Conservation (phyloP, 805 yeast species). For the Candida methanosorbosa region DNA sequence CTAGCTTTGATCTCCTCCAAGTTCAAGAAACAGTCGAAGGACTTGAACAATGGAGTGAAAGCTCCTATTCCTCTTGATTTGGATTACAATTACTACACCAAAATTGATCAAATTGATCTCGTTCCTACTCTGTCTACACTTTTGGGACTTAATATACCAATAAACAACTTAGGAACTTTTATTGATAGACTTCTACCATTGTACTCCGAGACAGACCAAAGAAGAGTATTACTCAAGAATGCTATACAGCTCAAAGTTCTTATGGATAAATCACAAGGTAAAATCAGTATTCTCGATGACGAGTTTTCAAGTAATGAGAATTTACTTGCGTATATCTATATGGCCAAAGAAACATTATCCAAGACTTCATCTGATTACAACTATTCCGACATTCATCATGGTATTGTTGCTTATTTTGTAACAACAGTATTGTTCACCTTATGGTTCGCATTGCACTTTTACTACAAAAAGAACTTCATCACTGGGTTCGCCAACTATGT, state of each 20-base stretch:
- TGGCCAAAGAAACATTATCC: constrained; percentile 43
- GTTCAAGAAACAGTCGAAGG: constrained; percentile 26
- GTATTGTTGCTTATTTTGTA: constrained; percentile 24
- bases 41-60: constrained; percentile 9
- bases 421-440: constrained; percentile 23
- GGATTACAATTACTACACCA: constrained; percentile 43
- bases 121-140: constrained; percentile 63
- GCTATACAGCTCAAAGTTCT: constrained; percentile 47
- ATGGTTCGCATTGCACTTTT: constrained; percentile 11
- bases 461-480: constrained; percentile 6
- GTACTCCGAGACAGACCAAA: constrained; percentile 32
- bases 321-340: constrained; percentile 26
- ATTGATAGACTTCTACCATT: constrained; percentile 48
- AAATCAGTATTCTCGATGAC: constrained; percentile 5
- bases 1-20: constrained; percentile 60
- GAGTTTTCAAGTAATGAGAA: constrained; percentile 5
- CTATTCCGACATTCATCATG: constrained; percentile 36
- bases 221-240: constrained; percentile 40
- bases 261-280: constrained; percentile 29
- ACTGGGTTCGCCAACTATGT: constrained; percentile 16
- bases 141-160: constrained; percentile 59
- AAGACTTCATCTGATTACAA: constrained; percentile 68
- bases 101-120: constrained; percentile 59
- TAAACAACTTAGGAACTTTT: constrained; percentile 66
- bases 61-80: constrained; percentile 32